phyloP scores from a whole-genome alignment of 1,284 basidiomycete species.

The Retiboletus fuscus region DNA sequence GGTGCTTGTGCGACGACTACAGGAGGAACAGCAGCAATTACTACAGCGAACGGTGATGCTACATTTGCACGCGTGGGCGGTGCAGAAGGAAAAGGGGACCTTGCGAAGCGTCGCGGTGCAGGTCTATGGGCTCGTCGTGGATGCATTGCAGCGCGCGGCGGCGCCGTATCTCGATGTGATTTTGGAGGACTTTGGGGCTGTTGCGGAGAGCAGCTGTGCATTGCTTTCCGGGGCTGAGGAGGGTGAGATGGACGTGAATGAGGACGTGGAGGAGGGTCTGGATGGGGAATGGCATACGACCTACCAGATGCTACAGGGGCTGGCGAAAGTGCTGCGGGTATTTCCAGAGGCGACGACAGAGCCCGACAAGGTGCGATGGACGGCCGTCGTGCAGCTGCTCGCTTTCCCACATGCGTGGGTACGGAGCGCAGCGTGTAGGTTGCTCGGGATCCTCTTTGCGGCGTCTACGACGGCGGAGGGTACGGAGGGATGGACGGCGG shows the following conservation, averaged over 20 bases:
- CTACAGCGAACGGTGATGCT: slow-evolving; percentile 59
- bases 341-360: slow-evolving; percentile 59
- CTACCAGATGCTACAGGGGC: too few relatives aligned
- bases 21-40: slow-evolving; percentile 65
- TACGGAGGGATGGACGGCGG: slow-evolving; percentile 30
- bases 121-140: slow-evolving; percentile 81
- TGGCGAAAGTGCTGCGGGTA: too few relatives aligned
- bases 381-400: slow-evolving; percentile 75
- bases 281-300: too few relatives aligned
- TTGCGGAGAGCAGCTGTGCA: slow-evolving; percentile 63
- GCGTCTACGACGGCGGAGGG: too few relatives aligned
- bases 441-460: slow-evolving; percentile 74
- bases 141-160: slow-evolving; percentile 64
- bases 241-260: slow-evolving; percentile 58
- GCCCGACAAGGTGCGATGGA: slow-evolving; percentile 54
- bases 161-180: slow-evolving; percentile 64
- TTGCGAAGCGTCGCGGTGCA: slow-evolving; percentile 82
- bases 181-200: slow-evolving; percentile 68
- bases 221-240: slow-evolving; percentile 34
- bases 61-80: slow-evolving; percentile 87
- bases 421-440: slow-evolving; percentile 82
- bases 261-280: too few relatives aligned
- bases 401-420: slow-evolving; percentile 97
- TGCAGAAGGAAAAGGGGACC: slow-evolving; percentile 68
- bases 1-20: slow-evolving; percentile 76